Evolutionary conservation across 495 filamentous ascomycete species (phyloP).

Genomic region (Penicillium odoratum): DNA sequence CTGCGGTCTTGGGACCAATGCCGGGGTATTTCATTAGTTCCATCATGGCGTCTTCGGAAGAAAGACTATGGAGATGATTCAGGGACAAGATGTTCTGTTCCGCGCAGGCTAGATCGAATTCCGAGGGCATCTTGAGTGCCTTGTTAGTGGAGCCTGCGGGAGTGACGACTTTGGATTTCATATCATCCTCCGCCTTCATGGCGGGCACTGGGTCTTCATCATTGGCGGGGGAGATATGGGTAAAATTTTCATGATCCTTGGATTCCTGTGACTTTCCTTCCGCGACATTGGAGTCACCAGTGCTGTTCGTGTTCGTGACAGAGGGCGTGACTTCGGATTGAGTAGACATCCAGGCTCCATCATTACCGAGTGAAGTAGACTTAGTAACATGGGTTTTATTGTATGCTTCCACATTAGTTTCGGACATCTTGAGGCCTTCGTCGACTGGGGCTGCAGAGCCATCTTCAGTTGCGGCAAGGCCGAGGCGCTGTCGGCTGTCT

Average conservation of each 20-base stretch:
- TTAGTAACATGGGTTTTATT: neutral
- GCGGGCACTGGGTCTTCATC: too few species aligned
- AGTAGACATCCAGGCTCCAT: constrained; percentile 27
- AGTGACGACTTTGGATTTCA: too few species aligned
- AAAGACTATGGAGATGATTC: constrained; percentile 71
- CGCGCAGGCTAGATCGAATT: constrained; percentile 52
- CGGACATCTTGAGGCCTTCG: neutral
- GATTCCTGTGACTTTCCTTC: too few species aligned
- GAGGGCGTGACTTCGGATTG: constrained; percentile 32
- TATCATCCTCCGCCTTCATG: too few species aligned
- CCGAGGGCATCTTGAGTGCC: constrained; percentile 24
- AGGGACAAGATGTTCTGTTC: constrained; percentile 65
- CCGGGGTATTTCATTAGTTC: constrained; percentile 76
- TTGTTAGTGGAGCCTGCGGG: constrained; percentile 8
- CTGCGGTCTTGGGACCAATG: constrained; percentile 88
- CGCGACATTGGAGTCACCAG: too few species aligned
- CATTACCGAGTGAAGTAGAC: constrained; percentile 2
- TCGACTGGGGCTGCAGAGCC: neutral
- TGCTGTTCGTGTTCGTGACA: too few species aligned
- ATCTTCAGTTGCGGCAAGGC: constrained; percentile 25
- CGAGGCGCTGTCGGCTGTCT: constrained; percentile 58
- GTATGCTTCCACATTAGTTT: neutral
- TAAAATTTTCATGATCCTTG: too few species aligned
- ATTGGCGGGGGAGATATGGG: too few species aligned
- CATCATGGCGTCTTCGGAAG: constrained; percentile 67